Evolutionary conservation across 192 early-diverging fungal genomes (phyloP).

Genomic region (Dimargaris cristalligena): DNA sequence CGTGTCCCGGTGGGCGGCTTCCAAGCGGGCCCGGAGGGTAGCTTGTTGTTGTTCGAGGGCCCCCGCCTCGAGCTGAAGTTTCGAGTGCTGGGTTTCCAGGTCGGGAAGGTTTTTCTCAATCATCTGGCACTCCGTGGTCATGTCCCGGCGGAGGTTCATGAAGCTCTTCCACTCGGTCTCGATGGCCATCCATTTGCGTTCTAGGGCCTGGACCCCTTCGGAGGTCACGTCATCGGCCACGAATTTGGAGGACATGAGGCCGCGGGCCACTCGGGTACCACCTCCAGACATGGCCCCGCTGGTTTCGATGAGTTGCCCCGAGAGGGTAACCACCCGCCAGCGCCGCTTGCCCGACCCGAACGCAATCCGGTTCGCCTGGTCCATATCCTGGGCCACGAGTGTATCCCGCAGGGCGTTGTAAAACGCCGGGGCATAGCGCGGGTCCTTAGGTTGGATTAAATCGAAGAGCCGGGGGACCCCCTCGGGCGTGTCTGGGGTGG

Average conservation of each 20-base stretch:
- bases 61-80: conserved; percentile 55
- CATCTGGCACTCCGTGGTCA: conserved; percentile 26
- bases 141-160: conserved; percentile 17
- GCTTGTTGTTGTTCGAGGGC: conserved; percentile 42
- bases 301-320: conserved; percentile 78
- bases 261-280: conserved; percentile 49
- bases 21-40: conserved; percentile 50
- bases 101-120: conserved; percentile 34
- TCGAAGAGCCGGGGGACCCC: conserved; percentile 80
- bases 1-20: conserved; percentile 18
- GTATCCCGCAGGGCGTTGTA: conserved; percentile 76
- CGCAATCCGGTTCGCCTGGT: conserved; percentile 75
- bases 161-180: conserved; percentile 37
- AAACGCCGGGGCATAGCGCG: conserved; percentile 62
- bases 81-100: conserved; percentile 42
- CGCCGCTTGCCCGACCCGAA: conserved; percentile 45
- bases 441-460: conserved; percentile 58
- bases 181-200: conserved; percentile 36
- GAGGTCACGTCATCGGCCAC: conserved; percentile 27
- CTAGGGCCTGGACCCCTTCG: conserved; percentile 35
- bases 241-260: conserved; percentile 79
- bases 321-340: conserved; percentile 87
- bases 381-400: conserved; percentile 64
- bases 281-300: conserved; percentile 91
- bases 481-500: conserved; percentile 47